Conservation (phyloP, 495 filamentous ascomycete genomes). For the Podospora conica region DNA sequence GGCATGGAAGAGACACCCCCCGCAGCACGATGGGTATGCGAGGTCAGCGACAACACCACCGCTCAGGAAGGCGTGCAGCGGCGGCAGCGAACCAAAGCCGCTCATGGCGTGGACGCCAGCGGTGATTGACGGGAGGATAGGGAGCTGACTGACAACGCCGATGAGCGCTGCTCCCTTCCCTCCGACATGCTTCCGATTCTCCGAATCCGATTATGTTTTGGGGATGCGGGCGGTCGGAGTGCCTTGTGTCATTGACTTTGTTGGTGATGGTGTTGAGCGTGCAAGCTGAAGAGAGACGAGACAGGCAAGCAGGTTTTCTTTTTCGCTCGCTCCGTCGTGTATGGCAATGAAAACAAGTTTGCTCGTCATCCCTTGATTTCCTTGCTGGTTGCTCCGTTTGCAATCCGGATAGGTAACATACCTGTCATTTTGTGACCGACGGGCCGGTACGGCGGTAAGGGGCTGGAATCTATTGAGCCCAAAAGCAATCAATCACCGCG, state of each 20-base stretch:
- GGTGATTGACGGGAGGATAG: not conserved
- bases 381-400: not conserved
- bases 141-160: not conserved
- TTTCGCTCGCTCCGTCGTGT: not conserved
- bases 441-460: not conserved
- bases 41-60: not conserved
- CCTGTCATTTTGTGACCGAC: not conserved
- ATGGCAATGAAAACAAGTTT: not conserved
- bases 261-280: not conserved
- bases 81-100: not conserved
- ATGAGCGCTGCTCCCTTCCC: not conserved
- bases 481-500: not conserved
- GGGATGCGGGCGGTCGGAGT: not conserved
- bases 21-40: not conserved
- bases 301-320: not conserved
- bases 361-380: not conserved
- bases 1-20: not conserved
- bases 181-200: not conserved
- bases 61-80: not conserved
- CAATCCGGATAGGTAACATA: not conserved
- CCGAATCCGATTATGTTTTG: not conserved
- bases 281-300: not conserved
- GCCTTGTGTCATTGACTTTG: not conserved
- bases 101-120: not conserved
- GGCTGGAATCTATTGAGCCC: not conserved